Conservation (phyloP, 176 grass and related monocot species). For the Leersia perrieri region DNA sequence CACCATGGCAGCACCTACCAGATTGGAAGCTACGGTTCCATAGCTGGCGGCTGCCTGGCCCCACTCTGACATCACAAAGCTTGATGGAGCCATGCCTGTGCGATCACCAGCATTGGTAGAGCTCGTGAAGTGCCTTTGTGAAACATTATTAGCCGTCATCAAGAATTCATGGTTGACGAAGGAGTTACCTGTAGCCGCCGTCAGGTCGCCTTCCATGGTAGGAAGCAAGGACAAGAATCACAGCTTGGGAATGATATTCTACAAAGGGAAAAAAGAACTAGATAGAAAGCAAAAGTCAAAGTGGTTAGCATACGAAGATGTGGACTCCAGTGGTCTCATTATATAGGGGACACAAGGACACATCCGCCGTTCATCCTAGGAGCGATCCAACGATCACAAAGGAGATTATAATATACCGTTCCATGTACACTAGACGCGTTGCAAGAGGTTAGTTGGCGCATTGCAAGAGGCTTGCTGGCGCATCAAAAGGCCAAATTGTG, state of each 20-base stretch:
- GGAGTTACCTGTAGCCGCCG: background rate
- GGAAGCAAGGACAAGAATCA: background rate
- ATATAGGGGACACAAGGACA: background rate
- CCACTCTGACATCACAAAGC: background rate
- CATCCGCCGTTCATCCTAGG: no score
- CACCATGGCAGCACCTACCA: background rate
- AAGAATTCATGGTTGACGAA: background rate
- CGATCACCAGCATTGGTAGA: background rate
- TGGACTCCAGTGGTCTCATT: background rate
- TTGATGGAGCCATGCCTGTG: background rate
- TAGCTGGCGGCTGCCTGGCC: background rate
- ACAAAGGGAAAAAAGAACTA: background rate
- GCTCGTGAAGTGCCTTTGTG: background rate
- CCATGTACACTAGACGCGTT: no score
- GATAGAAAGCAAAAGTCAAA: no score
- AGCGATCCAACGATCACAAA: no score
- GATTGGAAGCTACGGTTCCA: no score
- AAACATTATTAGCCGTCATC: background rate
- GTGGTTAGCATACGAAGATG: background rate
- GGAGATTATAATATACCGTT: no score
- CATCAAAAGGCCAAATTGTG: background rate
- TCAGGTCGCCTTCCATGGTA: background rate
- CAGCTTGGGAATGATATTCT: background rate
- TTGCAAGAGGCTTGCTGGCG: background rate
- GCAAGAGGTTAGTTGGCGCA: no score